Evolutionary conservation across 1,284 basidiomycete species (phyloP).

Genomic region (Gymnopus androsaceus): DNA sequence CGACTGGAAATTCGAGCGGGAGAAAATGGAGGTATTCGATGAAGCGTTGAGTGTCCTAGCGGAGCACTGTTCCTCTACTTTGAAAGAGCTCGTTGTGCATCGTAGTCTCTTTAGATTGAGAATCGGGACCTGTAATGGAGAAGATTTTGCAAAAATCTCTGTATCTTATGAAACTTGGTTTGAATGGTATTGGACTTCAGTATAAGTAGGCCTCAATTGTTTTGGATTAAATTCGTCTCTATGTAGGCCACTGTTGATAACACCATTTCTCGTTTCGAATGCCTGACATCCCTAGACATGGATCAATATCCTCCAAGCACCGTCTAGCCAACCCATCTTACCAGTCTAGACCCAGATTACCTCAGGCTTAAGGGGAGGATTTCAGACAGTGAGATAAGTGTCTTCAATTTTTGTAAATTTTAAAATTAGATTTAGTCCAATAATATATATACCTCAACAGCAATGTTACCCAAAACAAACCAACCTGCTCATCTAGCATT

Average conservation of each 20-base stretch:
- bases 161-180: neutral
- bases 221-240: neutral
- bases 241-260: neutral
- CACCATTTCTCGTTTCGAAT: neutral
- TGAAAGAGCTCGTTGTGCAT: conserved; percentile 3
- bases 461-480: too few relatives aligned
- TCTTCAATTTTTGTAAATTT: too few relatives aligned
- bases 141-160: neutral
- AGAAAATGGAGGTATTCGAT: neutral
- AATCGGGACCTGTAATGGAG: neutral
- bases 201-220: neutral
- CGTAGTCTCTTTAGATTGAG: conserved; percentile 5
- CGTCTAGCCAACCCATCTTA: neutral
- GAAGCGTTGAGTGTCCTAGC: neutral
- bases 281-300: neutral
- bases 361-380: too few relatives aligned
- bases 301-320: conserved; percentile 2
- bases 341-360: too few relatives aligned
- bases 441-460: too few relatives aligned
- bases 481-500: too few relatives aligned
- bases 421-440: too few relatives aligned
- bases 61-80: neutral
- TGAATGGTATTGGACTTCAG: neutral
- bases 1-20: conserved; percentile 2
- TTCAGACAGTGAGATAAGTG: too few relatives aligned